These are phyloP conservation scores for Emmonsia crescens DNA, from an alignment of 2,329 filamentous ascomycete genomes.

Conservation along the genomic window DNA sequence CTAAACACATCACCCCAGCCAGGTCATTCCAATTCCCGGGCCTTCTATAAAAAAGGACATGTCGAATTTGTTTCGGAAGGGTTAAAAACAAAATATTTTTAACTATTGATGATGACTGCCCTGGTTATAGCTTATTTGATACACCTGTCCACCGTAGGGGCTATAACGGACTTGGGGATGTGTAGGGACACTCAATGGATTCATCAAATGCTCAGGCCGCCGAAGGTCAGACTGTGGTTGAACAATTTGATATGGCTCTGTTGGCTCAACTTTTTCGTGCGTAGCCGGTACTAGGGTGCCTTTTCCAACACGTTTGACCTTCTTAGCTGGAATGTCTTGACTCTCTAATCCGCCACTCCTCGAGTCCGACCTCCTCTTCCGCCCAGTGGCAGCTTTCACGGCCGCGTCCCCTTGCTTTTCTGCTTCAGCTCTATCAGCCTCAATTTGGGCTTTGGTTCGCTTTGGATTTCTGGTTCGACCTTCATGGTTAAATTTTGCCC, in stretches of 20 bases:
- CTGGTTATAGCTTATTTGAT: slow-evolving; percentile 4
- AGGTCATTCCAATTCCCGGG: not conserved
- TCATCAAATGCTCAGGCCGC: not conserved
- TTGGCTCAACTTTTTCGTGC: not conserved
- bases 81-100: not conserved
- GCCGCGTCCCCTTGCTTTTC: slow-evolving; percentile 4
- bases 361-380: slow-evolving; percentile 7
- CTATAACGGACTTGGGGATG: slow-evolving; percentile 1
- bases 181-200: not conserved
- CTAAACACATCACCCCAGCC: not conserved
- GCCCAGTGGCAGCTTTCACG: not conserved
- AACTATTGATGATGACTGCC: slow-evolving; percentile 1
- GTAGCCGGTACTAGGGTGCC: not conserved
- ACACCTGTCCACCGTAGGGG: slow-evolving; percentile 1
- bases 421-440: slow-evolving; percentile 27
- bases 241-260: not conserved
- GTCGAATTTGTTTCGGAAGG: not conserved
- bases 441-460: slow-evolving; percentile 35
- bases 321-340: slow-evolving; percentile 3
- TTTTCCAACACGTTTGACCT: slow-evolving; percentile 5
- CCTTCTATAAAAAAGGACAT: not conserved
- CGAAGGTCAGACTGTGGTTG: not conserved
- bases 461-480: slow-evolving; percentile 35
- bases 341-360: not conserved
- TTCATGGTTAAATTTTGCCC: slow-evolving; percentile 34